A percentile compares a stretch with the other conserved stretches of the same genome.
Conservation (phyloP, 768 basidiomycete genomes). For the Suillus hirtellus region DNA sequence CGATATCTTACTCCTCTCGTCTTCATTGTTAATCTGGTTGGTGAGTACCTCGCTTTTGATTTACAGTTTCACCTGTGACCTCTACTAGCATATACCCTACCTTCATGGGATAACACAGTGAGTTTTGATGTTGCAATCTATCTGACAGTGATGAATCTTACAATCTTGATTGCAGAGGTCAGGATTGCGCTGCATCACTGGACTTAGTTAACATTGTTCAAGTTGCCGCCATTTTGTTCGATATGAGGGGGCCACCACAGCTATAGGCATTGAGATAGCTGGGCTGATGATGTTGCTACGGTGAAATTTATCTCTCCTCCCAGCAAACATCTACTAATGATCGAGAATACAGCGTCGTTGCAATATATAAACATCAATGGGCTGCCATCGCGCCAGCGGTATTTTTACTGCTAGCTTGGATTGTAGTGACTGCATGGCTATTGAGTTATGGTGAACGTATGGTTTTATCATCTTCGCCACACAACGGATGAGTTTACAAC, state of each 20-base stretch:
- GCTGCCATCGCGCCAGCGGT: conserved; percentile 14
- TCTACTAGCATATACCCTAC: conserved; percentile 19
- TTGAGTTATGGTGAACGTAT: conserved; percentile 50
- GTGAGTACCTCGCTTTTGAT: conserved; percentile 14
- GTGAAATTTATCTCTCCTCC: conserved; percentile 21
- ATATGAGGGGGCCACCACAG: conserved; percentile 50
- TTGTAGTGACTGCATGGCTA: conserved; percentile 55
- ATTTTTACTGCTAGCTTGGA: conserved; percentile 42
- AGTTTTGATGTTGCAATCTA: background rate
- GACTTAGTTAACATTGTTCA: background rate
- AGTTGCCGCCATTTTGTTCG: conserved; percentile 50
- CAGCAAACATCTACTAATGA: background rate
- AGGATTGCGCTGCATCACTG: background rate
- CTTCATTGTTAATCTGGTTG: conserved; percentile 56
- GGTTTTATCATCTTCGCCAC: conserved; percentile 20
- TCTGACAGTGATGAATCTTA: conserved; percentile 5
- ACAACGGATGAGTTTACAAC: conserved; percentile 9
- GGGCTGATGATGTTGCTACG: conserved; percentile 48
- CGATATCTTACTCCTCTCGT: conserved; percentile 64
- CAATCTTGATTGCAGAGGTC: background rate
- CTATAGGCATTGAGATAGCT: conserved; percentile 39
- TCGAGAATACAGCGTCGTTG: conserved; percentile 14
- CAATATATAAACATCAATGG: conserved; percentile 17
- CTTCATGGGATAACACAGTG: conserved; percentile 13
- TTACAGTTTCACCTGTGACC: background rate